Evolutionary conservation across 805 yeast species (phyloP).

Genomic region (Lachancea mirantina): DNA sequence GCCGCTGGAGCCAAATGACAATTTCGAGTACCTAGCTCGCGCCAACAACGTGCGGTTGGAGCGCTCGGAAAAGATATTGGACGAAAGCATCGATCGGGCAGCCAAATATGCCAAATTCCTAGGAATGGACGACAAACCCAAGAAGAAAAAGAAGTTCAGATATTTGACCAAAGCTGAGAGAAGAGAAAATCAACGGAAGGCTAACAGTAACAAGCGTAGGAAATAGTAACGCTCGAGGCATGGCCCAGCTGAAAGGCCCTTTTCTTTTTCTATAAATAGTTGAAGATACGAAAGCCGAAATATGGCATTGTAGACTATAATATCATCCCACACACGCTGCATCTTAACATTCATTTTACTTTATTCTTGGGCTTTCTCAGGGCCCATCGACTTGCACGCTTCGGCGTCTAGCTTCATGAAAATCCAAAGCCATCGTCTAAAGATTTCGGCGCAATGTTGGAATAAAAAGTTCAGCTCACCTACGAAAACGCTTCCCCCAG

Average conservation of each 20-base stretch:
- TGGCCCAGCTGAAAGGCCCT: too few relatives aligned
- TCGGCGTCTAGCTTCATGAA: constrained; percentile 79
- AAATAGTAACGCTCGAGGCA: constrained; percentile 14
- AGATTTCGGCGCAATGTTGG: constrained; percentile 65
- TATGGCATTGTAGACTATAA: constrained; percentile 1
- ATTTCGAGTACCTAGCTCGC: constrained; percentile 55
- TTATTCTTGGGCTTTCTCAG: constrained; percentile 5
- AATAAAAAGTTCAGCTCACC: constrained; percentile 57
- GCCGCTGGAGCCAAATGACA: constrained; percentile 39
- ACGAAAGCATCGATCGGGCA: constrained; percentile 70
- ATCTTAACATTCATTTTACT: background rate
- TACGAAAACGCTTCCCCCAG: constrained; percentile 26
- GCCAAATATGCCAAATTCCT: constrained; percentile 70
- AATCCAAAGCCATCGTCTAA: constrained; percentile 88
- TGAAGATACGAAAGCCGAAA: constrained; percentile 1
- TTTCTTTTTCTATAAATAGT: background rate
- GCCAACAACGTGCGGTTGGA: constrained; percentile 65
- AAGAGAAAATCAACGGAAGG: constrained; percentile 47
- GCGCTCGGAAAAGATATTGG: constrained; percentile 60
- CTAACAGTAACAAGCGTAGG: constrained; percentile 33
- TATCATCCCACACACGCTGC: background rate
- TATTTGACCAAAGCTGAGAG: constrained; percentile 80
- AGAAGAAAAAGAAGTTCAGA: constrained; percentile 75
- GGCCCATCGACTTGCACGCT: constrained; percentile 5
- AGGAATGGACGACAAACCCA: constrained; percentile 41